Conservation (phyloP, 352 stramenopile species). For the Blastocystis sp. region DNA sequence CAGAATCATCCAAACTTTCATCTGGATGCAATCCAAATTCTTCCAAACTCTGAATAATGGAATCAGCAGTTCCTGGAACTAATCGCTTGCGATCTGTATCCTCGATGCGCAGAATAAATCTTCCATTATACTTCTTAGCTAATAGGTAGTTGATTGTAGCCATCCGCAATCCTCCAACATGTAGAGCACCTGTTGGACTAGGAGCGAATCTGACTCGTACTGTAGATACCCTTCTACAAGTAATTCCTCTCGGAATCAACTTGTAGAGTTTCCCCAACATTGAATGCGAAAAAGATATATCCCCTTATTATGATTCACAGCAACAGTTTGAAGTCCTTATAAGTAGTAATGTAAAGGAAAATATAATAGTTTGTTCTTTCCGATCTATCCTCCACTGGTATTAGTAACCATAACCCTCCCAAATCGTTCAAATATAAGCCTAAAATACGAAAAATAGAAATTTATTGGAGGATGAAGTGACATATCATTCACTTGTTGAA, state of each 20-base stretch:
- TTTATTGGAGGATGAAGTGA: no score
- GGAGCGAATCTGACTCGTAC: conserved; percentile 79
- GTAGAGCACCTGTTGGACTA: conserved; percentile 83
- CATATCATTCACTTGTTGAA: no score
- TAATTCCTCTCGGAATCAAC: not conserved
- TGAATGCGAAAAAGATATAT: no score
- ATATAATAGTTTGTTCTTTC: no score
- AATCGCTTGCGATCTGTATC: conserved; percentile 86
- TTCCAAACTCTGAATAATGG: conserved; percentile 79
- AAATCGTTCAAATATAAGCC: no score
- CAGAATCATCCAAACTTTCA: conserved; percentile 74
- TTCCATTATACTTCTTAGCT: conserved; percentile 78
- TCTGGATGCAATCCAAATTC: conserved; percentile 82
- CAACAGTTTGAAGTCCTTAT: not conserved
- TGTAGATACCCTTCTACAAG: not conserved
- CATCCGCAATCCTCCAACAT: conserved; percentile 83
- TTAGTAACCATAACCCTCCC: no score
- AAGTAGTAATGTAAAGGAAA: no score
- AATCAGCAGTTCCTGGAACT: conserved; percentile 80
- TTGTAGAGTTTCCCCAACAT: not conserved
- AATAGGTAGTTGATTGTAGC: conserved; percentile 88
- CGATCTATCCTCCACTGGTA: no score
- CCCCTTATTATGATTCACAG: not conserved
- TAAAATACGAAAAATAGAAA: no score
- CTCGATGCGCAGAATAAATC: conserved; percentile 86